phyloP scores from a whole-genome alignment of 257 asterid genomes.

The Solanum dulcamara region DNA sequence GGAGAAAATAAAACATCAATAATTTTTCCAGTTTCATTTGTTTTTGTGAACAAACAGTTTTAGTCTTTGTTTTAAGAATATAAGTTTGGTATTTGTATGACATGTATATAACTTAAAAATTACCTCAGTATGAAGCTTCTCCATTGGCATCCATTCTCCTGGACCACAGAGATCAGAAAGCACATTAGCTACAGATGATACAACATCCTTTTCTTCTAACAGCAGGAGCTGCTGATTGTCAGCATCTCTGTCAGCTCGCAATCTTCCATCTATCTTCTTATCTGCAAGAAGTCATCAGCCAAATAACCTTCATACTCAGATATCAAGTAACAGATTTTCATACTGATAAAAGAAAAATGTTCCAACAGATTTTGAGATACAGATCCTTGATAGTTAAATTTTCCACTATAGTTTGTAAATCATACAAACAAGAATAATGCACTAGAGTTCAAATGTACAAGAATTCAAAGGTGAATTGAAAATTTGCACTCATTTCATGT shows the following conservation, averaged over 20 bases:
- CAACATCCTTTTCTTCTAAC: conserved; percentile 86
- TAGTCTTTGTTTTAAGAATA: not conserved
- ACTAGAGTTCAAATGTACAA: not conserved
- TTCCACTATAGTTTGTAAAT: not conserved
- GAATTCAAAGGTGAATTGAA: not conserved
- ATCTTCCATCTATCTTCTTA: conserved; percentile 66
- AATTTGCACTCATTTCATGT: not conserved
- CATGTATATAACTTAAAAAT: not conserved
- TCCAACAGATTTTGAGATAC: not conserved
- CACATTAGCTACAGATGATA: conserved; percentile 81
- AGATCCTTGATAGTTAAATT: not conserved
- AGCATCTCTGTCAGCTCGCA: conserved; percentile 61
- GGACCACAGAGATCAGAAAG: conserved; percentile 92
- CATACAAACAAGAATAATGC: not conserved
- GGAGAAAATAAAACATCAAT: not conserved
- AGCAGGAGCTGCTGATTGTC: conserved; percentile 78
- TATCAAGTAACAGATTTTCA: not conserved
- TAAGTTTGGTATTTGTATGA: not conserved
- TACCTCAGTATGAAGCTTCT: conserved; percentile 85
- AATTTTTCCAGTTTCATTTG: not conserved
- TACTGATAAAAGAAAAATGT: not conserved
- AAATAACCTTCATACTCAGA: not conserved
- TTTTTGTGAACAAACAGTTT: not conserved
- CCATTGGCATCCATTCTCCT: conserved; percentile 98
- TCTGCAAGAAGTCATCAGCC: conserved; percentile 35